Conservation (phyloP, 1,284 basidiomycete genomes). For the Malassezia equina region DNA sequence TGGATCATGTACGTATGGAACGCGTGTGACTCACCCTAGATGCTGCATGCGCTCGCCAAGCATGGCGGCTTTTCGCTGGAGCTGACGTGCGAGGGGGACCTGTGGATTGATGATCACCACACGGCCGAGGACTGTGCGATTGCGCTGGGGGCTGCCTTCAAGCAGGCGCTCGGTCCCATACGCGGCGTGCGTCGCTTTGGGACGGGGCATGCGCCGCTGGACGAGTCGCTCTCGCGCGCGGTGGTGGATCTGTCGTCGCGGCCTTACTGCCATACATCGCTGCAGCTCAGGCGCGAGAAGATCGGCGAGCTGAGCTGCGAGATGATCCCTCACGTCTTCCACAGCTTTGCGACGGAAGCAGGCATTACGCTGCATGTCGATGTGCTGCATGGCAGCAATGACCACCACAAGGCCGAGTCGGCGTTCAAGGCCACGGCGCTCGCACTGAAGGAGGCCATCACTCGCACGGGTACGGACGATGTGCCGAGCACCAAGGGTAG, state of each 20-base stretch:
- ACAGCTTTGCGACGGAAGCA: conserved; percentile 81
- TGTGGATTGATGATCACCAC: conserved; percentile 98
- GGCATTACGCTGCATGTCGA: conserved; percentile 89
- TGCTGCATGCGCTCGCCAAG: conserved; percentile 48
- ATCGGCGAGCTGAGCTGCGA: conserved; percentile 77
- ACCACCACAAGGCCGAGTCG: conserved; percentile 95
- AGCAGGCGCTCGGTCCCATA: conserved; percentile 84
- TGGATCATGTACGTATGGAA: conserved; percentile 71
- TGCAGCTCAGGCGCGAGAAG: conserved; percentile 73
- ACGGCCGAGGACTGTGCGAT: conserved; percentile 90
- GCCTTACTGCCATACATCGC: conserved; percentile 84
- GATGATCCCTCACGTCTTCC: conserved; percentile 92
- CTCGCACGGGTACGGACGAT: conserved; percentile 76
- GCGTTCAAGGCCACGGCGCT: conserved; percentile 95
- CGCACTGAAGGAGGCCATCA: conserved; percentile 85
- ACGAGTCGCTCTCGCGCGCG: conserved; percentile 77
- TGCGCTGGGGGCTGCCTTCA: conserved; percentile 86
- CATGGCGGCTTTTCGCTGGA: conserved; percentile 58
- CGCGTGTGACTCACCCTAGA: conserved; percentile 21
- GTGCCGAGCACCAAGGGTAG: conserved; percentile 89
- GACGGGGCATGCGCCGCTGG: conserved; percentile 88
- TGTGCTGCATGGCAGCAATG: conserved; percentile 85
- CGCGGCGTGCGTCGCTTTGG: conserved; percentile 91
- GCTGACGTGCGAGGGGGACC: conserved; percentile 83
- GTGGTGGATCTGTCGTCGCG: conserved; percentile 97